phyloP scores from a whole-genome alignment of 805 yeast species.

The Saturnispora hagleri region DNA sequence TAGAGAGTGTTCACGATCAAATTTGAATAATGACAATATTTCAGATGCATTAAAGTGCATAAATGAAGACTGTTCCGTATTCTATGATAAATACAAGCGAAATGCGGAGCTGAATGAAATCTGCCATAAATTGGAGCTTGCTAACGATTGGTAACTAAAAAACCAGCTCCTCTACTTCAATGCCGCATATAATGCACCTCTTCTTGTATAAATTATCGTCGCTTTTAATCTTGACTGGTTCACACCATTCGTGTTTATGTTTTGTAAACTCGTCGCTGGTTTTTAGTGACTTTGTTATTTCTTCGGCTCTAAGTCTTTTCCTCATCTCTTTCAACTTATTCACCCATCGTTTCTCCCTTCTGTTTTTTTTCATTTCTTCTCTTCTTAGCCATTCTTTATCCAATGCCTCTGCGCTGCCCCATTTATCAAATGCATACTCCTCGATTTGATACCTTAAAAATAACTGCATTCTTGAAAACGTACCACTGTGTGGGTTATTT shows the following conservation, averaged over 20 bases:
- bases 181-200: conserved; percentile 73
- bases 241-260: conserved; percentile 73
- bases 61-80: conserved; percentile 59
- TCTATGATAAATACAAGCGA: conserved; percentile 42
- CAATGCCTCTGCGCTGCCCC: conserved; percentile 85
- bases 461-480: conserved; percentile 87
- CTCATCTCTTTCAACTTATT: conserved; percentile 81
- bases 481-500: conserved; percentile 88
- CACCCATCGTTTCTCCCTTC: conserved; percentile 74
- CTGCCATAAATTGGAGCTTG: conserved; percentile 8
- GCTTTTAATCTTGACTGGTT: conserved; percentile 30
- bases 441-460: conserved; percentile 89
- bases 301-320: conserved; percentile 86
- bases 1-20: conserved; percentile 31
- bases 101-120: conserved; percentile 19
- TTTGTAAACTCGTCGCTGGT: conserved; percentile 40
- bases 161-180: conserved; percentile 71
- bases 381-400: conserved; percentile 91
- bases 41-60: conserved; percentile 34
- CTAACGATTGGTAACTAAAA: conserved; percentile 19
- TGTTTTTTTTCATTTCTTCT: conserved; percentile 57
- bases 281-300: conserved; percentile 61
- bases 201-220: conserved; percentile 35
- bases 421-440: conserved; percentile 81
- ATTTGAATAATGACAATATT: conserved; percentile 18